Conservation (phyloP, 371 early-diverging fungal species). For the Parasitella parasitica region DNA sequence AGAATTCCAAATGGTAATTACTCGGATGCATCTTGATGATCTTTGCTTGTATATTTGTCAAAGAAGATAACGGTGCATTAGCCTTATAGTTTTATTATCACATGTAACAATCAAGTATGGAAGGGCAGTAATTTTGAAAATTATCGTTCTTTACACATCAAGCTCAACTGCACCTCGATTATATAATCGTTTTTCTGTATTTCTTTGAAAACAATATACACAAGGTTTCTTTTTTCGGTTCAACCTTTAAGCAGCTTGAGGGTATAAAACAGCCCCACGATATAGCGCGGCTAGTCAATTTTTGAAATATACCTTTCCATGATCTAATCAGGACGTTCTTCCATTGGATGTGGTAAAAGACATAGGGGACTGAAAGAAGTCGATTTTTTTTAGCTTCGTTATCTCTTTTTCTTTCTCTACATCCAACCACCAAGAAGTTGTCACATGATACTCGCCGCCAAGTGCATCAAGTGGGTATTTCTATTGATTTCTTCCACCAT, state of each 20-base stretch:
- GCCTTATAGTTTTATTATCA: too few relatives aligned
- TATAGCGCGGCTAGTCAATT: not conserved
- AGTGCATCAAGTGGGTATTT: constrained; percentile 14
- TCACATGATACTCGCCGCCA: constrained; percentile 8
- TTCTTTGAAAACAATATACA: too few relatives aligned
- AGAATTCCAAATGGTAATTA: too few relatives aligned
- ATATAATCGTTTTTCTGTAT: too few relatives aligned
- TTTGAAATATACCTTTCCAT: not conserved
- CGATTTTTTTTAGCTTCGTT: not conserved
- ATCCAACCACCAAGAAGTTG: constrained; percentile 9
- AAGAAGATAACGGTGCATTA: too few relatives aligned
- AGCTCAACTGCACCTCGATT: too few relatives aligned
- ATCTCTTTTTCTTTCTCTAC: constrained; percentile 1
- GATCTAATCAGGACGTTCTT: not conserved
- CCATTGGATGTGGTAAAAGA: not conserved
- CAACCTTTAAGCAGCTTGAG: not conserved
- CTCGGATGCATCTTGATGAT: too few relatives aligned
- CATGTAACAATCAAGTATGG: too few relatives aligned
- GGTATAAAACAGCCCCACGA: not conserved
- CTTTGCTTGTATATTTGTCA: too few relatives aligned
- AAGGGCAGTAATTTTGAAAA: too few relatives aligned
- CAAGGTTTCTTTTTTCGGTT: too few relatives aligned
- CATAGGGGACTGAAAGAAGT: not conserved
- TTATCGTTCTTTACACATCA: too few relatives aligned
- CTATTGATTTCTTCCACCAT: not conserved